These are phyloP conservation scores for Yamadazyma philogaea DNA, from an alignment of 805 yeast species.

Conservation along the genomic window DNA sequence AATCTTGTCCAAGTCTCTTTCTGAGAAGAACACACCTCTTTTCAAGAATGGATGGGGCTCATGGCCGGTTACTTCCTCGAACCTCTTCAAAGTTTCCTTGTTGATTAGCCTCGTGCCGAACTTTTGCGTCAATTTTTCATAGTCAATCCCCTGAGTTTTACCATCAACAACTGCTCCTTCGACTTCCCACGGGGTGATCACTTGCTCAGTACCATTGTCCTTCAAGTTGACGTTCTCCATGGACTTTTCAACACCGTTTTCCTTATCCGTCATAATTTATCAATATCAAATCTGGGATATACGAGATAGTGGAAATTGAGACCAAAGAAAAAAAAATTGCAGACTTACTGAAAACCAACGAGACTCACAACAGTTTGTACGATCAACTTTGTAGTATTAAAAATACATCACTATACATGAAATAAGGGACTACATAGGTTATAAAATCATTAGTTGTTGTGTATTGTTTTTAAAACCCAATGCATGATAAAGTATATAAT, in stretches of 20 bases:
- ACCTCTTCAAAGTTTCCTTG: constrained; percentile 69
- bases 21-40: constrained; percentile 90
- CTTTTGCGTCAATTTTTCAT: constrained; percentile 78
- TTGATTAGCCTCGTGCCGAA: constrained; percentile 81
- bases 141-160: constrained; percentile 84
- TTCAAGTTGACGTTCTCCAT: constrained; percentile 9
- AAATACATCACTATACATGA: constrained; percentile 19
- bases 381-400: constrained; percentile 12
- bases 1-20: constrained; percentile 76
- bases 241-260: constrained; percentile 9
- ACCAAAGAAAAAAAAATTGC: too few species aligned
- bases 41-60: constrained; percentile 87
- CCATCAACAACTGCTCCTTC: constrained; percentile 98
- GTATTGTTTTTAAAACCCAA: constrained; percentile 28
- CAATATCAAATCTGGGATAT: background rate
- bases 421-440: constrained; percentile 13
- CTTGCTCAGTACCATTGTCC: constrained; percentile 28
- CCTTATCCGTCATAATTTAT: constrained; percentile 2
- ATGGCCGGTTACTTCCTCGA: constrained; percentile 79
- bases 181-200: constrained; percentile 94
- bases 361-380: background rate
- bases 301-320: background rate
- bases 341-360: background rate
- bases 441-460: constrained; percentile 13
- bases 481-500: constrained; percentile 14